These are phyloP conservation scores for Achaetomium macrosporum DNA, from an alignment of 2,329 filamentous ascomycete genomes.

Conservation along the genomic window DNA sequence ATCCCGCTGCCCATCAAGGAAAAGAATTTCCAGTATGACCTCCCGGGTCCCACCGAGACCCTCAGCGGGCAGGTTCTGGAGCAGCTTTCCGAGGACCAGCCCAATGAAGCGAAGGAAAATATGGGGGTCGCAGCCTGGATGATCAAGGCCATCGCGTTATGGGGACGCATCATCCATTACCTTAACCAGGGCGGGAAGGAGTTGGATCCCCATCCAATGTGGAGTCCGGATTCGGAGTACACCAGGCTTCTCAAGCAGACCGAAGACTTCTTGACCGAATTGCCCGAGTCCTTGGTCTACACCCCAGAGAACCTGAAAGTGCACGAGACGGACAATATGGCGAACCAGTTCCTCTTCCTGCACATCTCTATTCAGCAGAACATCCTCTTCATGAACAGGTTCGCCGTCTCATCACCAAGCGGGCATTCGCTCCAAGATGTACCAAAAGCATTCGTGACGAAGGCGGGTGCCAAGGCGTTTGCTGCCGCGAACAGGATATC, in stretches of 20 bases:
- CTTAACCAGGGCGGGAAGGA: conserved; percentile 86
- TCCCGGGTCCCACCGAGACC: conserved; percentile 80
- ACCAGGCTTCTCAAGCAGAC: conserved; percentile 63
- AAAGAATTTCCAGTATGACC: conserved; percentile 82
- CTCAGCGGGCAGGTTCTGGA: conserved; percentile 66
- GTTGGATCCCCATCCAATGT: conserved; percentile 69
- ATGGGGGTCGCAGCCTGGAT: conserved; percentile 94
- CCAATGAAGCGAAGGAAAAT: conserved; percentile 66
- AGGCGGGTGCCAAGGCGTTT: conserved; percentile 69
- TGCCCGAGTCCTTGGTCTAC: conserved; percentile 70
- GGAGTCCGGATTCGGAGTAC: conserved; percentile 76
- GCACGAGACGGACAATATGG: conserved; percentile 77
- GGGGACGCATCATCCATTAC: conserved; percentile 86
- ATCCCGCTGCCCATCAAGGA: conserved; percentile 91
- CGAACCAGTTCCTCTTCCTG: conserved; percentile 87
- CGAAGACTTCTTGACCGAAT: conserved; percentile 59
- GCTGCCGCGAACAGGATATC: conserved; percentile 84
- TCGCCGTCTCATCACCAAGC: conserved; percentile 68
- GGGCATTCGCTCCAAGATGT: conserved; percentile 62
- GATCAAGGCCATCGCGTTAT: conserved; percentile 76
- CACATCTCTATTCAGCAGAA: conserved; percentile 89
- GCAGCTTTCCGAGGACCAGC: conserved; percentile 54
- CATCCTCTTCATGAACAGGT: conserved; percentile 82
- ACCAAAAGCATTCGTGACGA: conserved; percentile 70
- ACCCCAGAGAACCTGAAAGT: conserved; percentile 75